These are phyloP conservation scores for Claviceps purpurea DNA, from an alignment of 2,329 filamentous ascomycete genomes.

Conservation along the genomic window DNA sequence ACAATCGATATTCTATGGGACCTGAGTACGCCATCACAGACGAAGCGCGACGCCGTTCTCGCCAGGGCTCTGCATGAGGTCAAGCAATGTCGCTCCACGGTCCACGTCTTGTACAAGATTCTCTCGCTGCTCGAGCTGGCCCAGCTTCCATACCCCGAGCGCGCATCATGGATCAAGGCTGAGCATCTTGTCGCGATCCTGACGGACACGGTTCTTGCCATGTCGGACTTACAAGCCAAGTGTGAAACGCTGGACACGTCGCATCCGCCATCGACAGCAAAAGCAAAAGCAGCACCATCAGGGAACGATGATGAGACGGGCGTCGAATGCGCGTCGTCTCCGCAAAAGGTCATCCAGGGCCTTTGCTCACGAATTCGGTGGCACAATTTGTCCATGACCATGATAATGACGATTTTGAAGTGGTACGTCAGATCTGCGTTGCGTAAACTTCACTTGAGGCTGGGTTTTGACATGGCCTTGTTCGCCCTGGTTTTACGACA, in stretches of 20 bases:
- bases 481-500: not conserved
- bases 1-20: slow-evolving; percentile 22
- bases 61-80: slow-evolving; percentile 21
- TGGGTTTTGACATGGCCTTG: not conserved
- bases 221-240: slow-evolving; percentile 19
- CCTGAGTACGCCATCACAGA: slow-evolving; percentile 18
- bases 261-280: not conserved
- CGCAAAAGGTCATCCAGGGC: slow-evolving; percentile 15
- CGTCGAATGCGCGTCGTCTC: slow-evolving; percentile 2
- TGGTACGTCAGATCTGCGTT: slow-evolving; percentile 15
- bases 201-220: slow-evolving; percentile 23
- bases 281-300: not conserved
- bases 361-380: slow-evolving; percentile 22
- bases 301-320: not conserved
- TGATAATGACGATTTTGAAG: slow-evolving; percentile 26
- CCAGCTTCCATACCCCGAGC: slow-evolving; percentile 21
- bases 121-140: slow-evolving; percentile 19
- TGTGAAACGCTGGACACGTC: slow-evolving; percentile 11
- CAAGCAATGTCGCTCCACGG: slow-evolving; percentile 24
- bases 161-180: slow-evolving; percentile 21
- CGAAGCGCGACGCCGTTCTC: slow-evolving; percentile 13
- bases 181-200: slow-evolving; percentile 22
- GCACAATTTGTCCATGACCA: slow-evolving; percentile 25
- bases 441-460: not conserved
- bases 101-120: slow-evolving; percentile 23